These are phyloP conservation scores for Aspergillus kassunensis DNA, from an alignment of 495 filamentous ascomycete species.

Conservation along the genomic window DNA sequence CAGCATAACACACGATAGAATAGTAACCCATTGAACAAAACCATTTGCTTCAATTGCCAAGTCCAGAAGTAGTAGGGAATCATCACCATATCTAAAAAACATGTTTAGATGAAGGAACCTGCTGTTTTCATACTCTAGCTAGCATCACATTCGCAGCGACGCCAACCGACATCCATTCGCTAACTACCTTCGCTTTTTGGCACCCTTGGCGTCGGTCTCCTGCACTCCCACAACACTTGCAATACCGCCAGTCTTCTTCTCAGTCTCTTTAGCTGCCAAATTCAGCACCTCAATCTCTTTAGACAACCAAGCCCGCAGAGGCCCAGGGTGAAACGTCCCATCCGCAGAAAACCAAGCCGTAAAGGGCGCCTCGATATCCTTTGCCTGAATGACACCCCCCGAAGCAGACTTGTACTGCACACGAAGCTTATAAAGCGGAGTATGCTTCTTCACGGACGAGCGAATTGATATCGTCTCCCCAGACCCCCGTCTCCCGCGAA, in stretches of 20 bases:
- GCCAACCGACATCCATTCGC: not conserved
- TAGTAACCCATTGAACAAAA: not conserved
- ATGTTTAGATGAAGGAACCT: not conserved
- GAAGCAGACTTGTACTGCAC: constrained; percentile 51
- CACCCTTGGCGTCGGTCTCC: constrained; percentile 8
- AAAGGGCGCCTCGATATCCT: constrained; percentile 65
- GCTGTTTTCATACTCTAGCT: not conserved
- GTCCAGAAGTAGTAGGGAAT: not conserved
- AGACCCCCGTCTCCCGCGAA: constrained; percentile 59
- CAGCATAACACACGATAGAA: constrained; percentile 3
- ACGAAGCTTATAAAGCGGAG: constrained; percentile 71
- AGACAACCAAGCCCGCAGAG: constrained; percentile 80
- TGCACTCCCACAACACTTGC: constrained; percentile 15
- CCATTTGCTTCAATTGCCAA: no score
- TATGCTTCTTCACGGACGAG: constrained; percentile 68
- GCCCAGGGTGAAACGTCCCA: constrained; percentile 76
- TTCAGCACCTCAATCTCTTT: constrained; percentile 64
- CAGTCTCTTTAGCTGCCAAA: constrained; percentile 56
- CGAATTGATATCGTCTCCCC: constrained; percentile 61
- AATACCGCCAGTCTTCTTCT: constrained; percentile 37
- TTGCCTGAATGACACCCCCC: constrained; percentile 40
- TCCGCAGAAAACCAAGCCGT: constrained; percentile 81
- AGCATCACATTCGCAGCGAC: no score
- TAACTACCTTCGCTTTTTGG: constrained; percentile 12
- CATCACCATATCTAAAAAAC: not conserved